These are phyloP conservation scores for Dioszegia crocea DNA, from an alignment of 768 basidiomycete species.

Conservation along the genomic window DNA sequence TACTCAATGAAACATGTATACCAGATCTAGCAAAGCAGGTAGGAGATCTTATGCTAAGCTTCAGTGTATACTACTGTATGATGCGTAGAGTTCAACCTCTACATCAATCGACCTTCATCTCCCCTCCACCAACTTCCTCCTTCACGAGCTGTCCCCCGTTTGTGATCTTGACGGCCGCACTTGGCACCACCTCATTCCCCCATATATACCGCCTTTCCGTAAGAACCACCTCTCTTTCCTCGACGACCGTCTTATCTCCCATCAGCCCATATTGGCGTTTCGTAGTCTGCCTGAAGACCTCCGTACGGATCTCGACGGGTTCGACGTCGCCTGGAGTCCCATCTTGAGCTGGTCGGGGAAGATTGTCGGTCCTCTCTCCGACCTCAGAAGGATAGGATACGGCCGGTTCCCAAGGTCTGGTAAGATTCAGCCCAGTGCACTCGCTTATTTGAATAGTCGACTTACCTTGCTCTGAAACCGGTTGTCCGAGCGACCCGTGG, in stretches of 20 bases:
- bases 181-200: background rate
- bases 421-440: background rate
- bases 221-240: constrained; percentile 21
- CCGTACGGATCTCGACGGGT: constrained; percentile 3
- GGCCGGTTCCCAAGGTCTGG: constrained; percentile 12
- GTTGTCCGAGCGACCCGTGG: constrained; percentile 6
- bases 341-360: background rate
- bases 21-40: too few relatives aligned
- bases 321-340: constrained; percentile 3
- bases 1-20: too few relatives aligned
- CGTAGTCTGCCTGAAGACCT: constrained; percentile 10
- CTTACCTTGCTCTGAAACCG: constrained; percentile 26
- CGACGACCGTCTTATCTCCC: constrained; percentile 19
- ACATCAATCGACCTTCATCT: background rate
- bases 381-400: background rate
- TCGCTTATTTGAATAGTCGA: background rate
- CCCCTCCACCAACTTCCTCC: background rate
- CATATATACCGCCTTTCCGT: constrained; percentile 22
- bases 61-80: too few relatives aligned
- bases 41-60: too few relatives aligned
- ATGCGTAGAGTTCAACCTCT: too few relatives aligned
- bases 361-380: background rate
- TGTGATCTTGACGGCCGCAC: too few relatives aligned
- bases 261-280: constrained; percentile 11
- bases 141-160: too few relatives aligned